Percentiles rank a stretch among this genome's conserved stretches.
Conservation (phyloP, 129 eudicot genomes). For the Gnaphalium uliginosum region DNA sequence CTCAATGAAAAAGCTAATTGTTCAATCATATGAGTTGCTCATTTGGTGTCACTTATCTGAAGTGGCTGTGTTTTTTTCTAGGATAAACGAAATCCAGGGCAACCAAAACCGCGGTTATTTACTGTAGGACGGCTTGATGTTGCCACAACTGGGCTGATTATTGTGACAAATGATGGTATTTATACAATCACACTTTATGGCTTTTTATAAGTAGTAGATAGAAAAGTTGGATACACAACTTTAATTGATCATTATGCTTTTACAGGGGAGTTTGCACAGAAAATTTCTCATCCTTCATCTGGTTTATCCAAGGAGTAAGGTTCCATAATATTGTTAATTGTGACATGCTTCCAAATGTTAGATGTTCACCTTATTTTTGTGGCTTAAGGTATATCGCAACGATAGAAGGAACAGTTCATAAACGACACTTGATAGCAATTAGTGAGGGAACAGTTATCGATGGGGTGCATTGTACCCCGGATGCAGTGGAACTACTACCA, state of each 20-base stretch:
- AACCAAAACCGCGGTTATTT: constrained; percentile 80
- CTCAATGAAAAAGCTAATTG: background rate
- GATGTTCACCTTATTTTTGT: constrained; percentile 23
- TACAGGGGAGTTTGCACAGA: constrained; percentile 88
- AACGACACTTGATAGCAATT: constrained; percentile 68
- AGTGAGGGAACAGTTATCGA: constrained; percentile 76
- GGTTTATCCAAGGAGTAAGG: constrained; percentile 94
- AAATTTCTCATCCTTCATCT: constrained; percentile 91
- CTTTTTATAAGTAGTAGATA: background rate
- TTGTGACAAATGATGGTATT: constrained; percentile 95
- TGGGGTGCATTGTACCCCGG: constrained; percentile 87
- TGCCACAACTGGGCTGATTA: constrained; percentile 84
- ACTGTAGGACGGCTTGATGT: constrained; percentile 96
- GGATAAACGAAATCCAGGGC: constrained; percentile 74
- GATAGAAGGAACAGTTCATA: constrained; percentile 61
- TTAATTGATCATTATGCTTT: constrained; percentile 15
- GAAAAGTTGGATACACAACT: background rate
- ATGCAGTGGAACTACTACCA: constrained; percentile 80
- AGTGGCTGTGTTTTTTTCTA: constrained; percentile 27
- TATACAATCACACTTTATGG: constrained; percentile 12
- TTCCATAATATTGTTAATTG: constrained; percentile 12
- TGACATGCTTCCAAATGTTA: background rate
- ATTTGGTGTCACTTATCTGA: constrained; percentile 4
- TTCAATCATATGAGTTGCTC: background rate
- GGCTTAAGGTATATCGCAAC: constrained; percentile 85